phyloP scores from a whole-genome alignment of 495 filamentous ascomycete species.

The Neurospora tetrasperma region DNA sequence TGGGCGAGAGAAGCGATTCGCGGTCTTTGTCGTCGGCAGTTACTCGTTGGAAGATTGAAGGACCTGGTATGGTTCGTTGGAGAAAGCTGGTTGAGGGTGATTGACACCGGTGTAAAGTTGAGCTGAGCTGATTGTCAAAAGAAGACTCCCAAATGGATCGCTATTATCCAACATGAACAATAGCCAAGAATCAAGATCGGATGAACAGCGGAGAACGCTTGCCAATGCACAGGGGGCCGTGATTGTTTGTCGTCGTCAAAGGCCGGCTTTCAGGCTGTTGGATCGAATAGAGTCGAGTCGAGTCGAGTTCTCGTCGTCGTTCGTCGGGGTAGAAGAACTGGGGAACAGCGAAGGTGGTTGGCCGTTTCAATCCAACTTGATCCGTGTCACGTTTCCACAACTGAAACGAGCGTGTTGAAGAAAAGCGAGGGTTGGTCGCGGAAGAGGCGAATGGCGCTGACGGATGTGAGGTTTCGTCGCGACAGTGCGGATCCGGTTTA shows the following conservation, averaged over 20 bases:
- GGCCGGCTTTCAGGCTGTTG: neutral
- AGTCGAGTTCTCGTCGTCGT: neutral
- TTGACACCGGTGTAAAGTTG: neutral
- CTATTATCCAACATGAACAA: neutral
- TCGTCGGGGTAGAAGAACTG: neutral
- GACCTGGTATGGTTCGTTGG: neutral
- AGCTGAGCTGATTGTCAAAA: neutral
- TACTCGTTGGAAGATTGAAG: neutral
- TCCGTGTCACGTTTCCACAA: neutral
- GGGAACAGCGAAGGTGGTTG: neutral
- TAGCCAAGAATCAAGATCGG: neutral
- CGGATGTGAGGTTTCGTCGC: neutral
- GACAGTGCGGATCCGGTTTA: neutral
- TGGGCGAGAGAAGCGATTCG: neutral
- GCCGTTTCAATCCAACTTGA: neutral
- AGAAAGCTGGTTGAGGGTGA: neutral
- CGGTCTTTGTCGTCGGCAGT: neutral
- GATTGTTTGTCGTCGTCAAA: neutral
- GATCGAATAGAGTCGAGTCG: neutral
- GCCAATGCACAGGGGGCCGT: neutral
- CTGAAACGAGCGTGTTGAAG: neutral
- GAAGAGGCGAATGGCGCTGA: neutral
- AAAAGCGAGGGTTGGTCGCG: neutral
- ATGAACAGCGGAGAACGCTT: neutral
- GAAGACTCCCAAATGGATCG: neutral